phyloP scores from a whole-genome alignment of 805 yeast species.

The Metschnikowia baotianmanensis region DNA sequence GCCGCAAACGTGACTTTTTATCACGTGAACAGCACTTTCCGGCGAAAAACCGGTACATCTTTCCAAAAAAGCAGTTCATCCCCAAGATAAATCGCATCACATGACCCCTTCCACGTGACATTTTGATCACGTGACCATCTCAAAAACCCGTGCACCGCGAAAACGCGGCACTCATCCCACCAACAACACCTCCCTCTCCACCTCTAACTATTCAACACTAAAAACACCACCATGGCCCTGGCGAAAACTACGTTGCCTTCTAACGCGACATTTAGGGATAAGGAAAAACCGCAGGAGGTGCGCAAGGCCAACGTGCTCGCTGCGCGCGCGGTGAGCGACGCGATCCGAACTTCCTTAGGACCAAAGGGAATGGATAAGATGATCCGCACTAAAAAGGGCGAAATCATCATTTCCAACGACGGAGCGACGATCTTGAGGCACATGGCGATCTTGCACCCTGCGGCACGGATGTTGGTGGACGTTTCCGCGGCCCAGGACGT shows the following conservation, averaged over 20 bases:
- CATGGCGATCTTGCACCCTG: conserved; percentile 99
- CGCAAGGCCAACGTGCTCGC: conserved; percentile 86
- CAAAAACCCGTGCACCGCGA: no score
- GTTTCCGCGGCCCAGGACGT: conserved; percentile 97
- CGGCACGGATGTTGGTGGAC: conserved; percentile 95
- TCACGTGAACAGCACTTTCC: no score
- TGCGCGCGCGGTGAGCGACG: conserved; percentile 93
- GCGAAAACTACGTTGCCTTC: conserved; percentile 44
- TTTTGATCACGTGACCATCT: not conserved
- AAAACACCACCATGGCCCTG: conserved; percentile 18
- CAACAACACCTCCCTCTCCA: no score
- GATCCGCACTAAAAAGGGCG: conserved; percentile 92
- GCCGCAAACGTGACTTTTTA: no score
- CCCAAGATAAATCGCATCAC: no score
- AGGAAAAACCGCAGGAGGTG: conserved; percentile 93
- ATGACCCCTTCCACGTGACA: no score
- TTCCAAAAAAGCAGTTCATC: no score
- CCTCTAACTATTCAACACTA: no score
- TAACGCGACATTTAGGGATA: conserved; percentile 87
- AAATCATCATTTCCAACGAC: conserved; percentile 93
- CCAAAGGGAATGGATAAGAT: conserved; percentile 99
- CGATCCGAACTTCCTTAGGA: conserved; percentile 91
- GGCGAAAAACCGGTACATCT: no score
- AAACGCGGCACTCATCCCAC: no score
- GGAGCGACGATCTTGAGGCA: conserved; percentile 96